Conservation (phyloP, 192 early-diverging fungal species). For the Funneliformis geosporum region DNA sequence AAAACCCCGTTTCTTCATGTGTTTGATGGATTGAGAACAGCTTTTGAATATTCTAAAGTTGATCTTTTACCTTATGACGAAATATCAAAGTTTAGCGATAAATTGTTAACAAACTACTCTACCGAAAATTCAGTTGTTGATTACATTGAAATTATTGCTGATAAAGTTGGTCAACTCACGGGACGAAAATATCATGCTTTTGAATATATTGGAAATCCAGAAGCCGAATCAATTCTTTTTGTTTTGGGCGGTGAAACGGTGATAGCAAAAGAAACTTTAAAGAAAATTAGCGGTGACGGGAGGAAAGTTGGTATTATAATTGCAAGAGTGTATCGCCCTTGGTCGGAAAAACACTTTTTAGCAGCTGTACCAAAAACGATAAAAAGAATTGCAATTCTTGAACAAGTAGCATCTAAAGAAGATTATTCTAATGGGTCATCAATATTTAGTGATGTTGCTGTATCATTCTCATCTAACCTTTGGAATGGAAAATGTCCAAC, state of each 20-base stretch:
- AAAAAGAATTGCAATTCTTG: conserved; percentile 76
- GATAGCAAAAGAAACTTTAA: conserved; percentile 56
- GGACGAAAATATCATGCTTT: conserved; percentile 72
- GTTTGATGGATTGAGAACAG: conserved; percentile 68
- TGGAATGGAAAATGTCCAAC: conserved; percentile 49
- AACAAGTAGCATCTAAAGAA: conserved; percentile 49
- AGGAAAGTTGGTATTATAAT: conserved; percentile 69
- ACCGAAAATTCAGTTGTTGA: conserved; percentile 38
- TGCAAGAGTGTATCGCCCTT: conserved; percentile 82
- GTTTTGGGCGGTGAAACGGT: conserved; percentile 65
- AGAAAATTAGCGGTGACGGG: conserved; percentile 31
- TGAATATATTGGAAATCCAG: conserved; percentile 76
- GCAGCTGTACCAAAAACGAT: conserved; percentile 64
- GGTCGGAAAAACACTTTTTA: conserved; percentile 75
- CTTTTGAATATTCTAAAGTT: conserved; percentile 53
- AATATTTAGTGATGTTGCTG: conserved; percentile 74
- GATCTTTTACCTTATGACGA: conserved; percentile 54
- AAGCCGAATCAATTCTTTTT: conserved; percentile 80
- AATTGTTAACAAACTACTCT: conserved; percentile 32
- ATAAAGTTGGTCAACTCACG: conserved; percentile 42
- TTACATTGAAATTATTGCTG: conserved; percentile 31
- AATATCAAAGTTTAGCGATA: conserved; percentile 48
- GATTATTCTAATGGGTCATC: conserved; percentile 38
- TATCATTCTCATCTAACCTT: conserved; percentile 56
- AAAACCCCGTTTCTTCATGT: conserved; percentile 79